Evolutionary conservation across 805 yeast species (phyloP), one percentile per base, ranked within the genome.

Genomic region (Millerozyma acaciae): DNA sequence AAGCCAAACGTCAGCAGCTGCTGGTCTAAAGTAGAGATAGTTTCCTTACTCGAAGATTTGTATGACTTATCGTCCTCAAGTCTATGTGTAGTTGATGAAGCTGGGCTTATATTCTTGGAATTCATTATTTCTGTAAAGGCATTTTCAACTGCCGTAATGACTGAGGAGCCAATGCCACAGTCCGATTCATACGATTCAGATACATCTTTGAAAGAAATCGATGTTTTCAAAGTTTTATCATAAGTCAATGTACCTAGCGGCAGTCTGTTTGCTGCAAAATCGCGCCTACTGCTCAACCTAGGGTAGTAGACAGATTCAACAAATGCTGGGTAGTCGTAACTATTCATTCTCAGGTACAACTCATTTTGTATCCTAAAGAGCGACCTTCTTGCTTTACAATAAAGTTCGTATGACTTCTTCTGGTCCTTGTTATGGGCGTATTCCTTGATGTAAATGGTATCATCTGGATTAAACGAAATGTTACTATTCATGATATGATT

Each of bases 41-140:
- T 15, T 12, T 6, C 12, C 13, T 10, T 10, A 7, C 13, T 15
- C 9, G 8, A 8, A 7, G 10, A n/a, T 23, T 24, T 17, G 9
- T 20, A 26, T 15, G 31, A 5, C 3, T 13, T 15, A 21, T 32
- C 32, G 6, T 25, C 12, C 16, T 37, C 34, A 12, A 37, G 26
- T 17, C 26, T 24, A 23, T 35, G 32, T 7, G 21, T 12, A 15
- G 28, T 7, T 4, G 28, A 25, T 8, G 26, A 4, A 16, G 21
- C 8, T 4, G 13, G 12, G 6, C 20, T 25, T 13, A 14, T 15
- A 16, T 16, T 29, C 5, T 16, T 26, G 5, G 40, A 23, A 17
- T 50, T 57, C 70, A 75, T 73, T 21, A 81, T 79, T 40, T 78
- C 76, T 17, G 70, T 72, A 35, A 82, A 68, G 3, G 84, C 87